A percentile compares a stretch with the other conserved stretches of the same genome.
Evolutionary conservation across 208 protist genomes (phyloP).

Genomic region (Trypanosoma platydactyli): DNA sequence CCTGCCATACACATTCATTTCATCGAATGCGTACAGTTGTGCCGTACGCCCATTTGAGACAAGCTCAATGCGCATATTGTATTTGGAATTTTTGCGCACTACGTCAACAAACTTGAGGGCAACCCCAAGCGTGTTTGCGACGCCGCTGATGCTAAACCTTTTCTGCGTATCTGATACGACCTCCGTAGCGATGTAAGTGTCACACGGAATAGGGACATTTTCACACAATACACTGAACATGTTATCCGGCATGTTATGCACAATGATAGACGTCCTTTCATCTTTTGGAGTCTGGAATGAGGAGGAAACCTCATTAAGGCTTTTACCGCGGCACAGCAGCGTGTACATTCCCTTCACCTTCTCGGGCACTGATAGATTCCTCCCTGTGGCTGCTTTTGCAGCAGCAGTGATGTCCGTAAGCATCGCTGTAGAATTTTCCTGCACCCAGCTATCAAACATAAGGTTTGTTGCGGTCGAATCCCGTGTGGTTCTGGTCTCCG

Average conservation of each 20-base stretch:
- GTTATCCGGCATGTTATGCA: slow-evolving; percentile 3
- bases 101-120: slow-evolving; percentile 1
- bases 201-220: slow-evolving; percentile 7
- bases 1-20: slow-evolving; percentile 35
- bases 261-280: slow-evolving; percentile 1
- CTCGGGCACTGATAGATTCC: not conserved
- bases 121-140: slow-evolving; percentile 18
- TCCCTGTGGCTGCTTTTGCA: not conserved
- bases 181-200: not conserved
- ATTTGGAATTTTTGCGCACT: slow-evolving; percentile 32
- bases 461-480: slow-evolving; percentile 23
- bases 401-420: slow-evolving; percentile 4
- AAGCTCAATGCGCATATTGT: slow-evolving; percentile 18
- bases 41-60: not conserved
- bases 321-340: slow-evolving; percentile 11
- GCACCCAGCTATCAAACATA: slow-evolving; percentile 37
- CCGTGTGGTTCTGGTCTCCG: slow-evolving; percentile 25
- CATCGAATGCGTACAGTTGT: slow-evolving; percentile 47
- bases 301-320: not conserved
- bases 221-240: slow-evolving; percentile 4
- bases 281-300: not conserved
- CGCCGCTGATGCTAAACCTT: slow-evolving; percentile 8
- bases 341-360: slow-evolving; percentile 1
- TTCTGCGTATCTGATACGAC: not conserved
- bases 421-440: not conserved